Evolutionary conservation across 1,284 basidiomycete genomes (phyloP), one percentile per base, ranked within the genome.

Genomic region (Tetrapyrgos nigripes): DNA sequence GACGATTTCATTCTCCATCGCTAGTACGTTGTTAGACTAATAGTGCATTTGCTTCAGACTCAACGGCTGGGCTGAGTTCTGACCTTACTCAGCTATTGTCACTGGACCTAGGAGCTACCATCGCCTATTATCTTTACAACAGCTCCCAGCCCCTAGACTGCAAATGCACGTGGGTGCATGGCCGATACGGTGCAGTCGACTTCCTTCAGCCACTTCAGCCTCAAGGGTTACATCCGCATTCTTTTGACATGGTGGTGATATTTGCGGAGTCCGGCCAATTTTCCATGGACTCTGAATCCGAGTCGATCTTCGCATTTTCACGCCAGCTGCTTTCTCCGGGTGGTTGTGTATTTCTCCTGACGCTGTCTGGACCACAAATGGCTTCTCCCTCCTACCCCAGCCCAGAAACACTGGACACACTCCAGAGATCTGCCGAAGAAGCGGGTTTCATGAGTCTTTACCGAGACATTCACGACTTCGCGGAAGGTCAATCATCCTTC

Each of bases 341-440:
- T 9, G 46, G 46, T 2, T 28, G 28, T 23, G 27, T 48, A 14
- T 24, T 48, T 9, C 23, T 48, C 3, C n/a, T n/a, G n/a, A n/a
- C n/a, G n/a, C n/a, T n/a, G n/a, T 5, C 55, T 31, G 9, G 9
- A 59, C 4, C 3, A 29, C 3, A 40, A 63, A 14, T 63, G 58
- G 17, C 62, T 63, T 23, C 24, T 61, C 3, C 62, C 46, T 48
- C 46, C 2, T 23, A 2, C 9, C 19, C 24, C 23, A 33, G 14
- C 14, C 31, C 31, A 33, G 8, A 8, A 33, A 33, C 14, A 33
- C 31, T 14, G n/a, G 31, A 33, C 31, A 14, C 31, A 33, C 31
- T 33, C 8, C 8, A 14, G 14, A 14, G 31, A 33, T 33, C 31
- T 14, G 31, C 31, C 31, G 14, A 33, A 33, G 14, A 33, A 33